Evolutionary conservation across 2,329 filamentous ascomycete genomes (phyloP).

Genomic region (Torrubiella hemipterigena): DNA sequence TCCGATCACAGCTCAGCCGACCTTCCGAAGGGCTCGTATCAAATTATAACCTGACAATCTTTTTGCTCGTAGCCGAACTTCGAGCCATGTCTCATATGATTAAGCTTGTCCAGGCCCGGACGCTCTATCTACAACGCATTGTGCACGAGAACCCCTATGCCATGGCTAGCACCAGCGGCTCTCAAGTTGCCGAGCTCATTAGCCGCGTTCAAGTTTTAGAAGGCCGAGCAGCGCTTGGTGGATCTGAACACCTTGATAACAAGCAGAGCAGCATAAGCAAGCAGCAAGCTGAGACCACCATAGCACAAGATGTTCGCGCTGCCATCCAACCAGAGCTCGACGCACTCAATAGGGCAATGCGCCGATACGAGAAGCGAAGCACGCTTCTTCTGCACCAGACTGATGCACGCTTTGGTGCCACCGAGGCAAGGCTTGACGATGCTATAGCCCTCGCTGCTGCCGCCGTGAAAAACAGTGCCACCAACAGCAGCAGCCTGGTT

Average conservation of each 20-base stretch:
- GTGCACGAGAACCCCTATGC: constrained; percentile 42
- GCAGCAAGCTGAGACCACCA: constrained; percentile 27
- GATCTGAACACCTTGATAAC: constrained; percentile 12
- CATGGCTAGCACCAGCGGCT: constrained; percentile 16
- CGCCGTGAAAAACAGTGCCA: constrained; percentile 42
- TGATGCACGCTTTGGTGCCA: constrained; percentile 58
- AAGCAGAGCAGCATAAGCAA: constrained; percentile 19
- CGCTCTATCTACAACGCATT: constrained; percentile 67
- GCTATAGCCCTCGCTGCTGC: constrained; percentile 71
- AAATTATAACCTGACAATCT: constrained; percentile 86
- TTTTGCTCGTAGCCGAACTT: constrained; percentile 76
- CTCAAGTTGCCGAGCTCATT: constrained; percentile 43
- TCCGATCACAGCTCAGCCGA: constrained; percentile 68
- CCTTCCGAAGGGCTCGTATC: constrained; percentile 81
- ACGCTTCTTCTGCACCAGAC: constrained; percentile 64
- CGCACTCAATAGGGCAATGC: constrained; percentile 74
- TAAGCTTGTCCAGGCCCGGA: constrained; percentile 66
- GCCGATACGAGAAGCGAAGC: constrained; percentile 83
- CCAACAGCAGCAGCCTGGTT: constrained; percentile 19
- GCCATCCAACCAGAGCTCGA: constrained; percentile 72
- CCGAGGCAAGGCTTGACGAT: constrained; percentile 64
- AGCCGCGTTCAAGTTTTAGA: constrained; percentile 62
- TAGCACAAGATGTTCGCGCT: constrained; percentile 48
- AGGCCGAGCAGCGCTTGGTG: constrained; percentile 12
- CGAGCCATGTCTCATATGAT: constrained; percentile 73